These are phyloP conservation scores for Quercus lobata DNA, from an alignment of 331 rosid genomes.

Conservation along the genomic window DNA sequence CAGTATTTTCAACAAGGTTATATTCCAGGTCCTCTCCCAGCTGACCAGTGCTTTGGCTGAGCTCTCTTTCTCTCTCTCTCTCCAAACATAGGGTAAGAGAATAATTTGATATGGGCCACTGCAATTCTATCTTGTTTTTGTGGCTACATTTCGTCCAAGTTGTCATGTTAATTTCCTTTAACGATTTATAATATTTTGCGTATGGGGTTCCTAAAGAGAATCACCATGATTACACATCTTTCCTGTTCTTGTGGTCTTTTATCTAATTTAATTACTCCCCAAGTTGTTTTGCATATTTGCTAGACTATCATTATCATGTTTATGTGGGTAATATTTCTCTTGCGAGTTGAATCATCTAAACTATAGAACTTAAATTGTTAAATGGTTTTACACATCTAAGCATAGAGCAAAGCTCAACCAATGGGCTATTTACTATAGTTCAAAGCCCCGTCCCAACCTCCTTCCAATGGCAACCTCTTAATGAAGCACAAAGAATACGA, in stretches of 20 bases:
- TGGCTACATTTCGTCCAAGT: slow-evolving; percentile 23
- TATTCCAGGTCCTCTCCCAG: slow-evolving; percentile 88
- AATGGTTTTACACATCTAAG: too few species aligned
- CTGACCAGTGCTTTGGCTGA: slow-evolving; percentile 91
- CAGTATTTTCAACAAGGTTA: slow-evolving; percentile 75
- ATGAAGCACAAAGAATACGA: too few species aligned
- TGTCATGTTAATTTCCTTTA: not conserved
- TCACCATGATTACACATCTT: not conserved
- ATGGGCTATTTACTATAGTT: too few species aligned
- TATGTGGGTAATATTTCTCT: too few species aligned
- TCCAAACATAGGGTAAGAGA: not conserved
- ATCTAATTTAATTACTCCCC: too few species aligned
- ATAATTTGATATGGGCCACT: slow-evolving; percentile 28
- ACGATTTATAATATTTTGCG: not conserved
- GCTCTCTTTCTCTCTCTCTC: not conserved
- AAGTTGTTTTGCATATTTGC: not conserved
- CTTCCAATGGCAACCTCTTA: too few species aligned
- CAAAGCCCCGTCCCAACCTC: too few species aligned
- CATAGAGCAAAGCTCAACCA: too few species aligned
- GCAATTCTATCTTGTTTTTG: slow-evolving; percentile 17
- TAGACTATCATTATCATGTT: not conserved
- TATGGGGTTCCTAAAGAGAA: not conserved
- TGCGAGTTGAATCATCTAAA: too few species aligned
- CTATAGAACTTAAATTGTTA: too few species aligned
- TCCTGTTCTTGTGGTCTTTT: not conserved